Evolutionary conservation across 2,329 filamentous ascomycete species (phyloP).

Genomic region (Didymellaceae sp.): DNA sequence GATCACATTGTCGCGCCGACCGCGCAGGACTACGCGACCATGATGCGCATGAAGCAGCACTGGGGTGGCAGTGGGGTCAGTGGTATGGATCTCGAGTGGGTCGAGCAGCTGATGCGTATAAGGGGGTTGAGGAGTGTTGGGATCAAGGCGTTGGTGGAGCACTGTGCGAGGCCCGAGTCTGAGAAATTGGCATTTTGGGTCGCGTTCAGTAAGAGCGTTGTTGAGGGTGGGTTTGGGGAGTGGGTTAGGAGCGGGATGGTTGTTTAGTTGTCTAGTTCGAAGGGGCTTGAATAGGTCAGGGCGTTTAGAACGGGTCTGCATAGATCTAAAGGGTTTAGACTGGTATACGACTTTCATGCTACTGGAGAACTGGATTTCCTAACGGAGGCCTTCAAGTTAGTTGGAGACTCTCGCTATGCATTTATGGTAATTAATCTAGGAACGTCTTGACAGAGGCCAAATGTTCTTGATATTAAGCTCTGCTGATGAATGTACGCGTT

Average conservation of each 20-base stretch:
- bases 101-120: slow-evolving; percentile 61
- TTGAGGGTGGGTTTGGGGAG: slow-evolving; percentile 59
- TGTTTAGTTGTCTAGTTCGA: not conserved
- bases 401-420: no score
- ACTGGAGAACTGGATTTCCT: no score
- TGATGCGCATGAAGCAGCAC: slow-evolving; percentile 36
- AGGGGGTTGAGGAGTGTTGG: slow-evolving; percentile 58
- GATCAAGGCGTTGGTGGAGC: slow-evolving; percentile 61
- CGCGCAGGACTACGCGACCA: slow-evolving; percentile 29
- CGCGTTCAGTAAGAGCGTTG: slow-evolving; percentile 66
- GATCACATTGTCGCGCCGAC: slow-evolving; percentile 50
- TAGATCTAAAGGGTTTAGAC: no score
- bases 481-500: no score
- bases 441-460: no score
- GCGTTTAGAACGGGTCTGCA: no score
- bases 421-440: no score
- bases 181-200: slow-evolving; percentile 65
- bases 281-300: not conserved
- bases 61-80: slow-evolving; percentile 30
- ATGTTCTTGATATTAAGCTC: no score
- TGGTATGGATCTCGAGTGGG: slow-evolving; percentile 60
- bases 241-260: slow-evolving; percentile 56
- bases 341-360: no score
- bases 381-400: no score
- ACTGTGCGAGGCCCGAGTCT: slow-evolving; percentile 60